These are phyloP conservation scores for Diplocarpon mali DNA, from an alignment of 2,329 filamentous ascomycete genomes.

Conservation along the genomic window DNA sequence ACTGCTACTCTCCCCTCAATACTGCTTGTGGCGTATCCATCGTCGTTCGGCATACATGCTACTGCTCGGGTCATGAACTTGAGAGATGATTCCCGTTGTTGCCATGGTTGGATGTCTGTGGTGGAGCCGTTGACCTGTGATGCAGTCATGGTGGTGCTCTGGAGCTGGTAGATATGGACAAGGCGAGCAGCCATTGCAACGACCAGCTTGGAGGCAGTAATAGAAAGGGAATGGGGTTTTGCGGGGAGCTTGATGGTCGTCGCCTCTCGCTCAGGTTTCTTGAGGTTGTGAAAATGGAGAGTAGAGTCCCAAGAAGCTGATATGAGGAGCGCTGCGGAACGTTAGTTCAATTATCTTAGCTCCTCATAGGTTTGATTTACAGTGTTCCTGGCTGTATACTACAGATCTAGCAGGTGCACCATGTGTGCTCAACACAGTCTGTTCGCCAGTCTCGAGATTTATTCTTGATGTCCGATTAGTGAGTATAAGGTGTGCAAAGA, in stretches of 20 bases:
- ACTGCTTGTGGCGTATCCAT: constrained; percentile 80
- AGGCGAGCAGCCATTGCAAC: constrained; percentile 91
- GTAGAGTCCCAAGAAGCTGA: constrained; percentile 92
- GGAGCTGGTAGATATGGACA: constrained; percentile 90
- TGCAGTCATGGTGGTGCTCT: constrained; percentile 47
- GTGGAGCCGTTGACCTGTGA: constrained; percentile 35
- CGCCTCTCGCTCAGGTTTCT: constrained; percentile 39
- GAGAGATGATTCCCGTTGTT: constrained; percentile 83
- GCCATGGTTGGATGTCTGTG: constrained; percentile 65
- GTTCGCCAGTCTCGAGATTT: constrained; percentile 59
- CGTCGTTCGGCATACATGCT: constrained; percentile 92
- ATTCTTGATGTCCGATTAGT: constrained; percentile 36
- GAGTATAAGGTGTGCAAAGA: not conserved
- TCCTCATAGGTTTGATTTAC: constrained; percentile 30
- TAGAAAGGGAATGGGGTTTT: constrained; percentile 81
- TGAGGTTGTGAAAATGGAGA: constrained; percentile 69
- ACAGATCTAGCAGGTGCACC: constrained; percentile 70
- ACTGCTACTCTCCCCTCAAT: constrained; percentile 95
- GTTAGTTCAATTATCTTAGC: constrained; percentile 1
- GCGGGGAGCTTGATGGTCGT: constrained; percentile 62
- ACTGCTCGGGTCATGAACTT: constrained; percentile 94
- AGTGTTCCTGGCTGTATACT: constrained; percentile 66
- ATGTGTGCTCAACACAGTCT: constrained; percentile 70
- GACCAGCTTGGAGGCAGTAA: constrained; percentile 70
- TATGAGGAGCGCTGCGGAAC: constrained; percentile 53